These are phyloP conservation scores for Russula dissimulans DNA, from an alignment of 768 basidiomycete genomes.

Conservation along the genomic window DNA sequence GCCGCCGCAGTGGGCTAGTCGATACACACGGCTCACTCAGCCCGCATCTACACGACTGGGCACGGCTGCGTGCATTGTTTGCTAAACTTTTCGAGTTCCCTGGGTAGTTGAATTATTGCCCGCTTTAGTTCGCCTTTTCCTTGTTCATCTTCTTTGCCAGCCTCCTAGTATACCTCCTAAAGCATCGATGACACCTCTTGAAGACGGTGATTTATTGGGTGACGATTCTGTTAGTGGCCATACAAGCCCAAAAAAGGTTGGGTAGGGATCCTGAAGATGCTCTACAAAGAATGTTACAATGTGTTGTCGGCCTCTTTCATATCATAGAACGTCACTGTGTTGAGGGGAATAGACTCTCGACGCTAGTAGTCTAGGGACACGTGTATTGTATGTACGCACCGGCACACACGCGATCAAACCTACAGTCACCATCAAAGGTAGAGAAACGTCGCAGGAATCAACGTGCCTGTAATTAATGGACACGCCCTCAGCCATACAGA, in stretches of 20 bases:
- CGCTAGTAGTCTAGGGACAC: constrained; percentile 92
- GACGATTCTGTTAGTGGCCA: no score
- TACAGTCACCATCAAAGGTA: not conserved
- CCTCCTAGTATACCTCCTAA: no score
- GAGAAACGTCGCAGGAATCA: not conserved
- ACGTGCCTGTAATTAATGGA: not conserved
- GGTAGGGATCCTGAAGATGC: no score
- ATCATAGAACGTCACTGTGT: no score
- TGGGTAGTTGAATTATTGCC: not conserved
- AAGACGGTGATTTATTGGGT: no score
- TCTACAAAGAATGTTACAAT: no score
- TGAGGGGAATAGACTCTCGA: constrained; percentile 39
- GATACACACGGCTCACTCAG: not conserved
- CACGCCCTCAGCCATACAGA: not conserved
- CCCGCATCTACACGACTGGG: not conserved
- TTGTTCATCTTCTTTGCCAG: no score
- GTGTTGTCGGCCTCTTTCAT: no score
- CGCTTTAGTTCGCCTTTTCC: not conserved
- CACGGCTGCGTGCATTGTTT: not conserved
- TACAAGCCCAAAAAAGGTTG: no score
- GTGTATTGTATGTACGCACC: constrained; percentile 28
- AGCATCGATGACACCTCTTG: no score
- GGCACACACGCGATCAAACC: not conserved
- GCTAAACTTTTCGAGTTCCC: not conserved
- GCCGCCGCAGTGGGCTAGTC: not conserved